These are phyloP conservation scores for Salinomyces thailandicus DNA, from an alignment of 2,329 filamentous ascomycete genomes.

Conservation along the genomic window DNA sequence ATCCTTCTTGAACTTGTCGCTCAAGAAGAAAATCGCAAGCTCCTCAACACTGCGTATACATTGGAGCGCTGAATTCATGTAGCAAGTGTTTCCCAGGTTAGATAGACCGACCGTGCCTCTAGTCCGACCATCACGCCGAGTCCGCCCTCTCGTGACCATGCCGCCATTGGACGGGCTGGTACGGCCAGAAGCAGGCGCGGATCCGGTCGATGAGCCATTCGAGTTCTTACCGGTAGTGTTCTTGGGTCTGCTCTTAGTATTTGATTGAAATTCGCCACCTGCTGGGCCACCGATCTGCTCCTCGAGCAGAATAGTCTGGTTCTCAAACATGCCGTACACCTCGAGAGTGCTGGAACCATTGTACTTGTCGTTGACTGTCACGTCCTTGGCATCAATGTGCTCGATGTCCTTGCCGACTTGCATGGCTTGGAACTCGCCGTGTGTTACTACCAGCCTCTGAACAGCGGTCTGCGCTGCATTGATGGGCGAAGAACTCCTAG, in stretches of 20 bases:
- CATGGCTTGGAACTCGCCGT: constrained; percentile 52
- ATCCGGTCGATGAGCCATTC: constrained; percentile 27
- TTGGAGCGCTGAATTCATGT: constrained; percentile 97
- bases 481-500: constrained; percentile 34
- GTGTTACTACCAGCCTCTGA: constrained; percentile 49
- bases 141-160: constrained; percentile 59
- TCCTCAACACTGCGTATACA: constrained; percentile 91
- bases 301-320: constrained; percentile 73
- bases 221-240: constrained; percentile 35
- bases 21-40: constrained; percentile 80
- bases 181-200: constrained; percentile 45
- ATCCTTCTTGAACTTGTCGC: constrained; percentile 60
- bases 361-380: constrained; percentile 62
- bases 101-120: constrained; percentile 71
- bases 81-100: constrained; percentile 95
- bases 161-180: constrained; percentile 55
- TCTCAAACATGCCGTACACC: constrained; percentile 56
- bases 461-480: constrained; percentile 35
- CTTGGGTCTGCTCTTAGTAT: constrained; percentile 30
- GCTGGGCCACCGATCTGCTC: constrained; percentile 52
- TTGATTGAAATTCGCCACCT: constrained; percentile 47
- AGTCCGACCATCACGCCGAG: constrained; percentile 57
- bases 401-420: constrained; percentile 55
- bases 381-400: constrained; percentile 53
- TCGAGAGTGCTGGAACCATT: constrained; percentile 62